Conservation (phyloP, 2,329 filamentous ascomycete species). For the Coccinonectria pachysandricola region DNA sequence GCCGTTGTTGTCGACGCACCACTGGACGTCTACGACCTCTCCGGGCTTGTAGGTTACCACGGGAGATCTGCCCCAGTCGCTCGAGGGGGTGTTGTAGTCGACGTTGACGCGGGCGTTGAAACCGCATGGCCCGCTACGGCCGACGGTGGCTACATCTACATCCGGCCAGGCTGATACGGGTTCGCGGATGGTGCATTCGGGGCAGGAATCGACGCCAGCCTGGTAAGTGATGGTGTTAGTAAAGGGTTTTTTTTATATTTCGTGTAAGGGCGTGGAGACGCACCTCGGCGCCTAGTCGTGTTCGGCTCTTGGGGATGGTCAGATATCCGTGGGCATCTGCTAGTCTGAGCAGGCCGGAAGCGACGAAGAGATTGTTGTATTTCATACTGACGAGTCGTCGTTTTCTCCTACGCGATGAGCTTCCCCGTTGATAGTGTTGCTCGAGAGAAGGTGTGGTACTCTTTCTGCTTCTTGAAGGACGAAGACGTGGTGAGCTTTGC, state of each 20-base stretch:
- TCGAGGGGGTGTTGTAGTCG: constrained; percentile 40
- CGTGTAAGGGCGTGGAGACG: background rate
- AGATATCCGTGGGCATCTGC: constrained; percentile 13
- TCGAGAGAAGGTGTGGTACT: too few species aligned
- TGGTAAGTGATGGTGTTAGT: constrained; percentile 10
- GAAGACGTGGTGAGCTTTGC: too few species aligned
- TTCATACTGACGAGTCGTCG: too few species aligned
- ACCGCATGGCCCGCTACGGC: constrained; percentile 39
- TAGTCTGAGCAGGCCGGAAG: too few species aligned
- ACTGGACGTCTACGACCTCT: constrained; percentile 37
- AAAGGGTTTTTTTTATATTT: background rate
- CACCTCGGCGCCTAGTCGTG: constrained; percentile 10
- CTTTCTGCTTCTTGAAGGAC: too few species aligned
- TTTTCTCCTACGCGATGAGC: too few species aligned
- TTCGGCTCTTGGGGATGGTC: constrained; percentile 9
- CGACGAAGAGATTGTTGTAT: too few species aligned
- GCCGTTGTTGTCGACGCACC: constrained; percentile 47
- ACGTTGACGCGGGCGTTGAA: constrained; percentile 43
- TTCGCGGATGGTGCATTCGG: constrained; percentile 44
- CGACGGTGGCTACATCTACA: constrained; percentile 33
- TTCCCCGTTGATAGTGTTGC: too few species aligned
- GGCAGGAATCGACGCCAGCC: constrained; percentile 39
- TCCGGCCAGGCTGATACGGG: constrained; percentile 41
- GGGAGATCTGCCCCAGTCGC: constrained; percentile 32
- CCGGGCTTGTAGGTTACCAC: constrained; percentile 36